phyloP scores from a whole-genome alignment of 2,329 filamentous ascomycete genomes.

The Alternaria infectoria region DNA sequence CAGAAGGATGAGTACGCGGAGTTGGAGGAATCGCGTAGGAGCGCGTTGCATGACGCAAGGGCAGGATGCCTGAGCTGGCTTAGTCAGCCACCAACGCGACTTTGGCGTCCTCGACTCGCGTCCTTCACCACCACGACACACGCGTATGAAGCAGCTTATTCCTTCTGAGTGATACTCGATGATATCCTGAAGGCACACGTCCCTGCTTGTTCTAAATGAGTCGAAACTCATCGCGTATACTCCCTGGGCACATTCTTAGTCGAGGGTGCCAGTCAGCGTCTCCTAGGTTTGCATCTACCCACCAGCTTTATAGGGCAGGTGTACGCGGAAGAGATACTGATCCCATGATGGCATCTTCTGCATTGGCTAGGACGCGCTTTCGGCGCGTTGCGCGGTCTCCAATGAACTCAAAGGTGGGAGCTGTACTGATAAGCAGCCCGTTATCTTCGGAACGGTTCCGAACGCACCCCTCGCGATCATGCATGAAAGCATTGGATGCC shows the following conservation, averaged over 20 bases:
- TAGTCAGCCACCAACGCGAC: neutral
- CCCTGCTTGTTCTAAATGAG: neutral
- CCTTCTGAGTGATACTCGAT: neutral
- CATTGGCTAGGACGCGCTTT: neutral
- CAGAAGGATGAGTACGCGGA: neutral
- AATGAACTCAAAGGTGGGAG: constrained; percentile 6
- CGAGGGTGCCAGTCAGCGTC: neutral
- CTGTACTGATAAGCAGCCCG: constrained; percentile 12
- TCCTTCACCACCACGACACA: neutral
- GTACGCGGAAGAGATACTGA: neutral
- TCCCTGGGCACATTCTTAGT: neutral
- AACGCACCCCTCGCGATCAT: constrained; percentile 15
- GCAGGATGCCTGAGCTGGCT: neutral
- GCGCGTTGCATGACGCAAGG: neutral
- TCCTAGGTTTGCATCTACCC: neutral
- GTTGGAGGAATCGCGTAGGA: neutral
- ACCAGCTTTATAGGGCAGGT: neutral
- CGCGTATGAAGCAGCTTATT: neutral
- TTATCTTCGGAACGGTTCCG: constrained; percentile 21
- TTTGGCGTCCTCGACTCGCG: neutral
- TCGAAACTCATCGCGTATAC: neutral
- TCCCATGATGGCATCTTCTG: neutral
- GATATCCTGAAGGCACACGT: neutral
- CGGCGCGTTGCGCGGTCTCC: neutral
- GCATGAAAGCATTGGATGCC: neutral